phyloP scores from a whole-genome alignment of 768 basidiomycete species.

The Cyathus striatus region DNA sequence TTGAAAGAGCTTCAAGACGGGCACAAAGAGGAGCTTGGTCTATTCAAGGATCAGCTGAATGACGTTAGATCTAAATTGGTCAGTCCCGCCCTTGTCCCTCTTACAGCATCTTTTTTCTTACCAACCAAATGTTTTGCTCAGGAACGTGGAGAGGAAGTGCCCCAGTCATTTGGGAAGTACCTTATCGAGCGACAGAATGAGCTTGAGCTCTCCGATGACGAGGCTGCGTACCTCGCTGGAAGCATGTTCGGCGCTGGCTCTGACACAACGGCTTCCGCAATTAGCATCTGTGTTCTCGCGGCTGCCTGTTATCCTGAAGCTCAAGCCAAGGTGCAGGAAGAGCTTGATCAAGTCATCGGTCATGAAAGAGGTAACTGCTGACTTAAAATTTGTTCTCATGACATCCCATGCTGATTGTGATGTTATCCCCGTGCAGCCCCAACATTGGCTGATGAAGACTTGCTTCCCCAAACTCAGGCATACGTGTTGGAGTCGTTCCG shows the following conservation, averaged over 20 bases:
- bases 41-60: constrained; percentile 50
- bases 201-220: constrained; percentile 49
- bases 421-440: constrained; percentile 22
- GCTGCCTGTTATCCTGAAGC: constrained; percentile 50
- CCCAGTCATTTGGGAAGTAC: constrained; percentile 51
- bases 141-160: constrained; percentile 27
- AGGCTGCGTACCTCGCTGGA: constrained; percentile 59
- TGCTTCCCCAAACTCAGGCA: constrained; percentile 39
- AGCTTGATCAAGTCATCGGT: constrained; percentile 50
- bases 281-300: constrained; percentile 53
- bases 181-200: constrained; percentile 51
- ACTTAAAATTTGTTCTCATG: not conserved
- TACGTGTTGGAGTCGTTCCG: constrained; percentile 46
- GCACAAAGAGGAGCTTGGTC: constrained; percentile 47
- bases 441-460: constrained; percentile 32
- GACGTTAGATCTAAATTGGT: constrained; percentile 44
- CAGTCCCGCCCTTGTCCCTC: constrained; percentile 4
- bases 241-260: constrained; percentile 64
- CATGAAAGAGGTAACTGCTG: constrained; percentile 28
- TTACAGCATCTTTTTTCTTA: not conserved
- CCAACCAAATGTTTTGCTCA: constrained; percentile 8
- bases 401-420: not conserved
- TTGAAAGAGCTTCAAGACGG: constrained; percentile 50
- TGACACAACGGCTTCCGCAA: constrained; percentile 59
- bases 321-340: constrained; percentile 45